Base-by-base conservation (phyloP, 2,329 filamentous ascomycete species). In the Colletotrichum tofieldiae region DNA sequence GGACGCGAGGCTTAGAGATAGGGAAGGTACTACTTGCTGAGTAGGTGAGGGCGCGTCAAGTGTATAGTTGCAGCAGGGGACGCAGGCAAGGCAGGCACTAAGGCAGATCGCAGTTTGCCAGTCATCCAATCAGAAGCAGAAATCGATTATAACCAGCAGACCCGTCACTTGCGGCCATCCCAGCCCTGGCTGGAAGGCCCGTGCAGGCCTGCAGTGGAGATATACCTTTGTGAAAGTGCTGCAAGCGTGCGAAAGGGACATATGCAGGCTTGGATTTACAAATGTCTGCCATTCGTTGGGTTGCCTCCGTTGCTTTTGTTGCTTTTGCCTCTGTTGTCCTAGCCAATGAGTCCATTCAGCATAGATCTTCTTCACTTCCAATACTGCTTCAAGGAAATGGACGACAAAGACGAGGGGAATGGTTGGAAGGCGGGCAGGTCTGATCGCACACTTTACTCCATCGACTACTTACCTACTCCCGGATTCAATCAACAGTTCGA, bases 1-100 rank as follows among this genome's bases (percentile, higher is more conserved):
- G 59, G 59, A 62, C 59, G 47, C 18, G 23, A 52, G 60, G 60
- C 60, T 51, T 35, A 26, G 43, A 52, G 47, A 45, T 39, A 26
- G 47, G 29, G n/a, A 26, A 55, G 32, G 52, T 23, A 23, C 35
- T 37, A 35, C 55, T 16, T 37, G n/a, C 55, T 16, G 35, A 20
- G 35, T 43, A 26, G 35, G 35, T 26, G 23, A 39, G 47, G 47
- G 23, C 45, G 35, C 55, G 59, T 51, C 59, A 29, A 52, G 16
- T 26, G 23, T 26, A 26, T 26, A 29, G 60, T 29, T 51, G 23
- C 32, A 41, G n/a, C 23, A 63, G 45, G 35, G 29, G 29, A n/a
- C 29, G 41, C 11, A 63, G 47, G 47, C 60, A 49, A 18, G 41
- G 20, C 26, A 47, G 41, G 43, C 41, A 61, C 39, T 32, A 54